These are phyloP conservation scores for Diaporthe australafricana DNA, from an alignment of 2,329 filamentous ascomycete genomes.

Conservation along the genomic window DNA sequence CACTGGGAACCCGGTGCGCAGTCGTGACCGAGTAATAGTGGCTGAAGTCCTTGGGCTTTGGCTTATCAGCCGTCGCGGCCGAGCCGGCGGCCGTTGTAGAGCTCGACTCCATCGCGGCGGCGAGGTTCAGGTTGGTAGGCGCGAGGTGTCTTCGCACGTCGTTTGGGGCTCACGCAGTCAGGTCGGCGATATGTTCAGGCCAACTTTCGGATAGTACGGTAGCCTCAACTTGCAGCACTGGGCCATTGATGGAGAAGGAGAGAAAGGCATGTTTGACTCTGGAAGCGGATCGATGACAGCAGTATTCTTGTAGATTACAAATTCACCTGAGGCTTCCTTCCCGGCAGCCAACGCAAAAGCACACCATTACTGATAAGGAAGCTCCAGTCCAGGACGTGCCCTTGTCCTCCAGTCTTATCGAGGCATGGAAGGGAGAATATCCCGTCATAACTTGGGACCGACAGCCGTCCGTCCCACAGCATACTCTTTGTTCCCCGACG, in stretches of 20 bases:
- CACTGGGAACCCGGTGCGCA: constrained; percentile 71
- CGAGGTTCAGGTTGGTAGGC: background rate
- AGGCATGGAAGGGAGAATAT: background rate
- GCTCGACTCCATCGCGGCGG: constrained; percentile 33
- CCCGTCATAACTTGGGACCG: constrained; percentile 12
- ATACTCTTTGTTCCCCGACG: background rate
- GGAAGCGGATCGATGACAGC: constrained; percentile 22
- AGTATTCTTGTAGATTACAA: constrained; percentile 32
- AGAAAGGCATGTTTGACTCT: background rate
- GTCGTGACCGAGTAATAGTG: constrained; percentile 82
- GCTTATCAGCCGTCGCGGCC: constrained; percentile 45
- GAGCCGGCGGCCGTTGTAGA: constrained; percentile 26
- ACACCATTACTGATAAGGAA: constrained; percentile 35
- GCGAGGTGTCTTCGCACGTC: background rate
- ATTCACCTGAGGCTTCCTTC: constrained; percentile 16
- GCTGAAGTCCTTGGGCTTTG: constrained; percentile 76
- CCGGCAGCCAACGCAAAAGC: constrained; percentile 13
- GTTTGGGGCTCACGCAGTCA: background rate
- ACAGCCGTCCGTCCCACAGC: background rate
- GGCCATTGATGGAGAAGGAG: background rate
- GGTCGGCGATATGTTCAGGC: background rate
- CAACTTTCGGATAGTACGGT: background rate
- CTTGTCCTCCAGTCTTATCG: constrained; percentile 1
- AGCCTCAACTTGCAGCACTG: background rate
- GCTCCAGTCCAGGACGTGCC: background rate